Evolutionary conservation across 2,329 filamentous ascomycete genomes (phyloP), one percentile per base, ranked within the genome.

Genomic region (Aureobasidium sp.): DNA sequence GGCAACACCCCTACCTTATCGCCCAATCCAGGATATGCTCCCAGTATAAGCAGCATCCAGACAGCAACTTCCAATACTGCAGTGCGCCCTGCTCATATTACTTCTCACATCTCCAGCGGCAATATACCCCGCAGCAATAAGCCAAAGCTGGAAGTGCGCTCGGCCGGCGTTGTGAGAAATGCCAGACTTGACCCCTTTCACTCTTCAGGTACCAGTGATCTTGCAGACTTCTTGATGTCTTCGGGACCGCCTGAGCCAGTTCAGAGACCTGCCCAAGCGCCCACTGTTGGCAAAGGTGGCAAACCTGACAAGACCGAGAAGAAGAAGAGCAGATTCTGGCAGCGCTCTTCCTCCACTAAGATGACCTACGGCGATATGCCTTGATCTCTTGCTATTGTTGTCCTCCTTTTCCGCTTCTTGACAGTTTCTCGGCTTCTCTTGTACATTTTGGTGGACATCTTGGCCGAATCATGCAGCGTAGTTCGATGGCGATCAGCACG

Each of bases 151-250:
- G 61, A 63, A 47, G 52, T 62, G 15, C 63, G 64, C 16, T 59
- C 54, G 9, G 58, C 64, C 8, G 63, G 58, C 25, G 70, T 73
- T 50, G 67, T 69, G n/a, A 67, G 71, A 3, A 66, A 65, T 39
- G 44, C 62, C 29, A 60, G 63, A 13, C 47, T 58, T n/a, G 63
- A 71, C n/a, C 71, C 72, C 7, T 69, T 65, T 45, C 60, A 67
- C 25, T 63, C 62, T 15, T 66, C 55, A 3, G 63, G 67, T 1
- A 77, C 74, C 2, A 73, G 71, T 41, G 76, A 78, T 61, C 67
- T 78, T 36, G 76, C 75, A 2, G 76, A 78, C 59, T 79, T 78
- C 64, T 62, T 79, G 41, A 71, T 71, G 36, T 74, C 71, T 32
- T 75, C 72, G 1, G 76, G 74, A 0, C 76, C 76, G 11, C 64